phyloP scores from a whole-genome alignment of 1,139 yeast species.

The Lodderomyces pseudojiufengensis region DNA sequence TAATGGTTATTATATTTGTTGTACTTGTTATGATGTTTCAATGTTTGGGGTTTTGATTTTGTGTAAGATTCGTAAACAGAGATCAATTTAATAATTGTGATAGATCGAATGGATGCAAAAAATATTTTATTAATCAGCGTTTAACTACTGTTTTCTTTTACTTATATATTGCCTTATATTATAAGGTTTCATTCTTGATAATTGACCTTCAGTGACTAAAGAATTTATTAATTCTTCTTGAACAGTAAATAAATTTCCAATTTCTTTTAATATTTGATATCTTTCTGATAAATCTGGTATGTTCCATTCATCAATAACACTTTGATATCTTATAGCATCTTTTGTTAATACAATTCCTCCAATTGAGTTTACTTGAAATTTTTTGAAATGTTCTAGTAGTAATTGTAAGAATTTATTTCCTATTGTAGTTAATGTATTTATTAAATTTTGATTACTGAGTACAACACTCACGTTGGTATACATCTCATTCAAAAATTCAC shows the following conservation, averaged over 20 bases:
- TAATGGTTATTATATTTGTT: too few relatives aligned
- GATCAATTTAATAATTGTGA: too few relatives aligned
- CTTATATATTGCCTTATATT: conserved; percentile 66
- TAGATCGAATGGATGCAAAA: too few relatives aligned
- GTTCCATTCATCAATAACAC: conserved; percentile 68
- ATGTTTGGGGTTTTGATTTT: too few relatives aligned
- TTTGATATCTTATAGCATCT: conserved; percentile 78
- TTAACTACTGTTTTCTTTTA: conserved; percentile 36
- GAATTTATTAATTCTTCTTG: conserved; percentile 67
- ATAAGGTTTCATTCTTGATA: conserved; percentile 64
- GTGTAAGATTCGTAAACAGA: too few relatives aligned
- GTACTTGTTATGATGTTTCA: too few relatives aligned
- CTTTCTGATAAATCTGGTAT: conserved; percentile 62
- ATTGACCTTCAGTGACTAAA: conserved; percentile 76
- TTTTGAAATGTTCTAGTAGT: conserved; percentile 70
- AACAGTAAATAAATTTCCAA: conserved; percentile 82
- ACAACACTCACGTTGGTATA: conserved; percentile 31
- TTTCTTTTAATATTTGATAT: conserved; percentile 72
- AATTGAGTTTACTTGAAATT: conserved; percentile 69
- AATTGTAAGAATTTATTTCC: conserved; percentile 60
- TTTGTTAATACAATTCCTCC: conserved; percentile 87
- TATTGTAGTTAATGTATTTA: conserved; percentile 50
- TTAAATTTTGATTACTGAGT: conserved; percentile 53
- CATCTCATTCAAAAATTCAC: conserved; percentile 48
- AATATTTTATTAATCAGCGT: too few relatives aligned